These are phyloP conservation scores for Dendrobium chrysotoxum DNA, from an alignment of 106 monocot species.

Conservation along the genomic window DNA sequence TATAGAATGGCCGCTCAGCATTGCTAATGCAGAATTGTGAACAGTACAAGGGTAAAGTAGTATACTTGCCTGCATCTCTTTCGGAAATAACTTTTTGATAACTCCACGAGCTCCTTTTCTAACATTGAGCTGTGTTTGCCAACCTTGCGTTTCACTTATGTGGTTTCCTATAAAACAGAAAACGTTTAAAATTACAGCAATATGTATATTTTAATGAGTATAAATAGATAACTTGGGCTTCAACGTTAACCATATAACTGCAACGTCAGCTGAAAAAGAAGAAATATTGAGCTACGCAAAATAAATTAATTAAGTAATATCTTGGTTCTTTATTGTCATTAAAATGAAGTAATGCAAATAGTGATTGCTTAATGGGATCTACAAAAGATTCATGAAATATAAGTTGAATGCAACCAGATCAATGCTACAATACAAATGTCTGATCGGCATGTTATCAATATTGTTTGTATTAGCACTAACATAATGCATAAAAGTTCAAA, in stretches of 20 bases:
- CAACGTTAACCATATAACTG: not conserved
- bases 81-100: slow-evolving; percentile 84
- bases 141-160: slow-evolving; percentile 73
- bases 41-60: not conserved
- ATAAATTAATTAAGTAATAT: no score
- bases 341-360: slow-evolving; percentile 1
- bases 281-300: not conserved
- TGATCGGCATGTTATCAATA: not conserved
- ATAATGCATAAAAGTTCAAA: not conserved
- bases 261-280: not conserved
- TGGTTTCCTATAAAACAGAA: slow-evolving; percentile 43
- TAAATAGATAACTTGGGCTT: not conserved
- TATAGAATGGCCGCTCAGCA: not conserved
- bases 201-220: not conserved
- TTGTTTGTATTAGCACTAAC: not conserved
- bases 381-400: not conserved
- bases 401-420: not conserved
- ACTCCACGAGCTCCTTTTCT: slow-evolving; percentile 73
- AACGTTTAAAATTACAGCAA: not conserved
- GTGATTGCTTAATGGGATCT: not conserved
- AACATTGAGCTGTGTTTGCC: slow-evolving; percentile 50
- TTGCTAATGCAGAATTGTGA: not conserved
- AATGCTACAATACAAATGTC: not conserved
- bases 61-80: slow-evolving; percentile 78
- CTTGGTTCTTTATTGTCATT: not conserved